Evolutionary conservation across 2,329 filamentous ascomycete species (phyloP), one percentile per base, ranked within the genome.

Genomic region (Talaromyces verruculosus): DNA sequence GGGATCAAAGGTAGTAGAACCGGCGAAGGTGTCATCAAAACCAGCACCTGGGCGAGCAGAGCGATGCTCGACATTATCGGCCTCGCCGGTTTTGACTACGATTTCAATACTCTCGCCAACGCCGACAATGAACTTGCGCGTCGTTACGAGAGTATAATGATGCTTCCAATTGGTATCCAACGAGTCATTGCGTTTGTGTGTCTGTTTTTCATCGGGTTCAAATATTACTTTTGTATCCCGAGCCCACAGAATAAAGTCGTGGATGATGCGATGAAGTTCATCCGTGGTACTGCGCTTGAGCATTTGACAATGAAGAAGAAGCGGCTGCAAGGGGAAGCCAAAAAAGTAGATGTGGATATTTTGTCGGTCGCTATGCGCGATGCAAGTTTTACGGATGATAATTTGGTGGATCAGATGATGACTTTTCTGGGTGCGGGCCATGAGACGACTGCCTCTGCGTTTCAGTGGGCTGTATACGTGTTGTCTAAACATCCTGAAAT

Each of bases 331-430:
- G 82, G 83, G 57, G 72, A 89, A 25, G 67, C 74, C 61, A 72
- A 70, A 43, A 63, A 70, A 2, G 66, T 78, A 0, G 68, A 43
- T 66, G 77, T 86, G 7, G 92, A 96, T 75, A 95, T 97, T 66
- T 82, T 96, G 39, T 92, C 89, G 0, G 90, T 94, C 0, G 92
- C 92, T 17, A 81, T 96, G 58, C 85, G 89, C 74, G 92, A 88
- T 45, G 91, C 90, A 57, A 87, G 83, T 5, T 95, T 96, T 78
- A 85, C 80, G 13, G 91, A 95, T 68, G 90, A 92, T 59, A 88
- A 92, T 67, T 85, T 96, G n/a, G 86, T 92, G 41, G 90, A 95
- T 75, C 92, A 96, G 78, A 85, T 95, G 74, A 95, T 96, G 91
- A 96, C 91, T 0, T 95, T 96, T 80, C 85, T 96, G 5, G 90